Conservation (phyloP, 2,329 filamentous ascomycete species). For the Coniella vitis region DNA sequence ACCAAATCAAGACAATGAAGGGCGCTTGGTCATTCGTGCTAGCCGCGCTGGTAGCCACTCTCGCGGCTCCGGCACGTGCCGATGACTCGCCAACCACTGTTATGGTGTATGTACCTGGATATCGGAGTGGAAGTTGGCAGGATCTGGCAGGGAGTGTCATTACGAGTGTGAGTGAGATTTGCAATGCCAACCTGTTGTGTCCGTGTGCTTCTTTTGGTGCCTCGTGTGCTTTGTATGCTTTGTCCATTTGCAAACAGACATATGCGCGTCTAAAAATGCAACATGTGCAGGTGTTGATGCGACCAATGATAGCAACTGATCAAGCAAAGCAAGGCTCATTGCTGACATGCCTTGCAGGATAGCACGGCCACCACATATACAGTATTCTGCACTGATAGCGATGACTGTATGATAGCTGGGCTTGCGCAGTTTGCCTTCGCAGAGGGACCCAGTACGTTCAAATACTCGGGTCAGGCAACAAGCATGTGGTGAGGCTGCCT, state of each 20-base stretch:
- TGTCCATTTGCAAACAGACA: neutral
- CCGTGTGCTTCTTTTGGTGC: neutral
- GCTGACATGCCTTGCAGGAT: conserved; percentile 25
- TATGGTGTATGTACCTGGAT: conserved; percentile 39
- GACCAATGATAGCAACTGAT: neutral
- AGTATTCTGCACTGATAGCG: conserved; percentile 39
- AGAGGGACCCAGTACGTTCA: conserved; percentile 37
- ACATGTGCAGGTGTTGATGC: neutral
- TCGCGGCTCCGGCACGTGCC: conserved; percentile 14
- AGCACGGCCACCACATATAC: conserved; percentile 37
- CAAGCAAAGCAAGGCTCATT: neutral
- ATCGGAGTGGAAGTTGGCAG: conserved; percentile 35
- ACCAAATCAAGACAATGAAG: conserved; percentile 5
- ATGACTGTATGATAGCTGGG: conserved; percentile 36
- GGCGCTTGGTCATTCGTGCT: conserved; percentile 5
- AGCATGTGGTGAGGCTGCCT: conserved; percentile 2
- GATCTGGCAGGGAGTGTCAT: conserved; percentile 39
- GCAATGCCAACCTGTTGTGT: conserved; percentile 9
- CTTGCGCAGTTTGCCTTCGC: conserved; percentile 41
- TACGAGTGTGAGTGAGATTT: conserved; percentile 32
- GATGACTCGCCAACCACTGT: conserved; percentile 28
- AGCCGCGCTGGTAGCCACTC: conserved; percentile 9
- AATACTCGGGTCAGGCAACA: conserved; percentile 8
- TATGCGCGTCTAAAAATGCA: too few species aligned
- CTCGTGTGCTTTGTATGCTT: neutral